A percentile compares a stretch with the other conserved stretches of the same genome.
Evolutionary conservation across 2,329 filamentous ascomycete species (phyloP).

Genomic region (Zopfia rhizophila): DNA sequence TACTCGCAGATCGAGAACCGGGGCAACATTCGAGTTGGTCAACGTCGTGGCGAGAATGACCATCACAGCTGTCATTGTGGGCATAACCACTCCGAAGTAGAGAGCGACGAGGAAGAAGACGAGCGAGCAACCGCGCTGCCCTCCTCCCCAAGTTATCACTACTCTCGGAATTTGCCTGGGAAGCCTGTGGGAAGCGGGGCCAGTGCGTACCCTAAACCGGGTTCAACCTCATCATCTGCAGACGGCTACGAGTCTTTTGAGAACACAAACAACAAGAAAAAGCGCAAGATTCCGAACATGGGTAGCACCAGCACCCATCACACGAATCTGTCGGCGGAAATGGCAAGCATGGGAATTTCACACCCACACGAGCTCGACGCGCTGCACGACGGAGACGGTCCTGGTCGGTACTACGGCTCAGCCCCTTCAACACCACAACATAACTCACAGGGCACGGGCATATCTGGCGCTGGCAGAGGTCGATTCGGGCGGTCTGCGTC

Average conservation of each 20-base stretch:
- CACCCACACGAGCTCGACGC: constrained; percentile 57
- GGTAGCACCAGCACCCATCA: constrained; percentile 73
- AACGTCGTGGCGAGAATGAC: constrained; percentile 64
- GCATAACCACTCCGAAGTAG: constrained; percentile 60
- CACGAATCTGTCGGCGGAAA: constrained; percentile 67
- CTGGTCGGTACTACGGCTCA: constrained; percentile 67
- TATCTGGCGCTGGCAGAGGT: constrained; percentile 86
- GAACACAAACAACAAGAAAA: constrained; percentile 99
- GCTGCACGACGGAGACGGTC: constrained; percentile 57
- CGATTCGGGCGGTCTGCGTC: constrained; percentile 74
- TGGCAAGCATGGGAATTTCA: constrained; percentile 71
- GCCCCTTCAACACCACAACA: constrained; percentile 64
- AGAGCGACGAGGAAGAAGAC: constrained; percentile 70
- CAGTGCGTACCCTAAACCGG: constrained; percentile 52
- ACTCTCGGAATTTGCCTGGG: constrained; percentile 42
- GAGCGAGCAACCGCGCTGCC: constrained; percentile 54
- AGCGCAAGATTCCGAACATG: constrained; percentile 94
- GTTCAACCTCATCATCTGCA: constrained; percentile 73
- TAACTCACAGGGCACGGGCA: constrained; percentile 66
- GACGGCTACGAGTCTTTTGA: constrained; percentile 98
- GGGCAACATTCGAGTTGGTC: constrained; percentile 40
- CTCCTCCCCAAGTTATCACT: constrained; percentile 53
- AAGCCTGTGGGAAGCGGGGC: constrained; percentile 37
- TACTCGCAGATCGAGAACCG: constrained; percentile 49
- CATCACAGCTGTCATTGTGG: constrained; percentile 59